Evolutionary conservation across 2,329 filamentous ascomycete species (phyloP).

Genomic region (Colletotrichum aenigma): DNA sequence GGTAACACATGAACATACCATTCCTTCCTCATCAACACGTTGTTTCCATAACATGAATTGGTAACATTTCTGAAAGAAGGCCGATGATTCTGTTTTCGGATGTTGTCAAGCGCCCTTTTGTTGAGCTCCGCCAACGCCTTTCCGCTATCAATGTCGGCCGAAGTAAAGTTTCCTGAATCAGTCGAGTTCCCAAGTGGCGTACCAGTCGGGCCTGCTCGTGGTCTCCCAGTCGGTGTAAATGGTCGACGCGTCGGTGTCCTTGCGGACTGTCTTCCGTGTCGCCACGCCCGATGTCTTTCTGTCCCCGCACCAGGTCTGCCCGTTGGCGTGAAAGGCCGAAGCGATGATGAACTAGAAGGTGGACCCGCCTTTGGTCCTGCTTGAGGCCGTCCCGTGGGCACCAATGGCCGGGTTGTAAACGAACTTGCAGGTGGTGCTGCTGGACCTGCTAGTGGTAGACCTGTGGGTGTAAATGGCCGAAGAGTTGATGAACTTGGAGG

Average conservation of each 20-base stretch:
- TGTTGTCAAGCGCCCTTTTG: background rate
- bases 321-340: background rate
- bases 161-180: background rate
- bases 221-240: background rate
- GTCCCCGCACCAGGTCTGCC: background rate
- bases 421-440: background rate
- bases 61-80: background rate
- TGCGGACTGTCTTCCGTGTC: background rate
- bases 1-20: background rate
- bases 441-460: background rate
- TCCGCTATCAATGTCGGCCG: conserved; percentile 6
- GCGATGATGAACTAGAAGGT: background rate
- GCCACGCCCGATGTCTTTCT: background rate
- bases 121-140: background rate
- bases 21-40: background rate
- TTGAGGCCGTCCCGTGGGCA: background rate
- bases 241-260: background rate
- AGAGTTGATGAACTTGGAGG: background rate
- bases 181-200: background rate
- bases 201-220: background rate
- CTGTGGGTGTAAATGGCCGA: background rate
- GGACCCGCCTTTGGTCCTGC: background rate
- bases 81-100: background rate
- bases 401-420: background rate
- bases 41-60: background rate